phyloP scores from a whole-genome alignment of 2,329 filamentous ascomycete genomes.

The Trichoderma aggressivum region DNA sequence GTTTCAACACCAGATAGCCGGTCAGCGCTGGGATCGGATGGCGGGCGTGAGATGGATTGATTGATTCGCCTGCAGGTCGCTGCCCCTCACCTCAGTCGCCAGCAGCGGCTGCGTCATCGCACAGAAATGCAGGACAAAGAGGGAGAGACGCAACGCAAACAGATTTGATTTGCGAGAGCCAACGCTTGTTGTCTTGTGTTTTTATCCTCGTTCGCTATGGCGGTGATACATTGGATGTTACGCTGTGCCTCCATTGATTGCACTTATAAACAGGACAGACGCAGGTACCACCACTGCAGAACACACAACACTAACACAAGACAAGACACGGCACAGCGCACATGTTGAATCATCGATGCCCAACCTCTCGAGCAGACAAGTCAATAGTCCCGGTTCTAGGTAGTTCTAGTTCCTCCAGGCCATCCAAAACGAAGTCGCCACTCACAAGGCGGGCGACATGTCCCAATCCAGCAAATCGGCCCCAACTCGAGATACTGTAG shows the following conservation, averaged over 20 bases:
- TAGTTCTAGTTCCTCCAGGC: neutral
- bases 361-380: neutral
- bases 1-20: neutral
- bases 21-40: neutral
- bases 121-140: neutral
- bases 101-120: conserved; percentile 2
- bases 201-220: neutral
- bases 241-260: neutral
- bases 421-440: neutral
- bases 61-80: neutral
- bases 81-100: neutral
- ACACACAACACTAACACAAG: neutral
- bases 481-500: neutral
- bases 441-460: neutral
- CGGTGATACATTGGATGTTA: neutral
- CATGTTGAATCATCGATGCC: neutral
- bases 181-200: neutral
- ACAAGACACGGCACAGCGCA: too few relatives aligned
- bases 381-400: neutral
- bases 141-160: neutral
- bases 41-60: neutral
- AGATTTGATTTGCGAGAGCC: neutral
- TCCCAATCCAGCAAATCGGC: neutral
- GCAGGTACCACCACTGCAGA: neutral
- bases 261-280: neutral